Evolutionary conservation across 345 rosid species (phyloP), one percentile per base, ranked within the genome.

Genomic region (Syzygium jambos): DNA sequence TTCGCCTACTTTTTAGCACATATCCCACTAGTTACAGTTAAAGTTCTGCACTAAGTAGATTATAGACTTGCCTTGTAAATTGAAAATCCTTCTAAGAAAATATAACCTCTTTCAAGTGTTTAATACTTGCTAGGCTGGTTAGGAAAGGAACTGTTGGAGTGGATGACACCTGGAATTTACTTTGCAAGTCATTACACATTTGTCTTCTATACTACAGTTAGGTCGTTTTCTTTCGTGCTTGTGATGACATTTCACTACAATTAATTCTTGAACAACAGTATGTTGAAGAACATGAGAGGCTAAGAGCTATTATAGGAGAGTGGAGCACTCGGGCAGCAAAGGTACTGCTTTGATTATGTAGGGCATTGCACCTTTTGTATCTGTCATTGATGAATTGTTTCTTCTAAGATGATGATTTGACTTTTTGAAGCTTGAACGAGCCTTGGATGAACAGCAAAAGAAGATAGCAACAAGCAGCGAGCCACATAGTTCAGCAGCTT

Each of bases 251-350:
- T 4, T 17, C 86, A 86, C 27, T 52, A 55, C 87, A 88, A 73
- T 38, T 73, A 34, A 68, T 73, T 73, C 49, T 73, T 73, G 82
- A 38, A 73, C 84, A 87, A 91, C 92, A 95, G 99, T 96, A 95
- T 85, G 94, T 95, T 51, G 98, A 96, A 91, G 99, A 97, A 93
- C 95, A 95, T 77, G 99, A 96, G 91, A 95, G 99, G 89, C 92
- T 96, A 41, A 93, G 99, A 89, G 98, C 98, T 49, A 96, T 97
- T 34, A 88, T 97, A 86, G 95, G 98, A 85, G 98, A 97, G 93
- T 97, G 98, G 98, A 97, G 98, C 85, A 87, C 95, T 63, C 90
- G 96, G 23, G 98, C 99, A 68, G 98, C 99, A 9, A 97, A 96
- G 97, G 99, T 97, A 93, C 88, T 34, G 1, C 27, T 25, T 38